A percentile compares a stretch with the other conserved stretches of the same genome.
phyloP scores from a whole-genome alignment of 2,329 filamentous ascomycete species.

The Aureobasidium sp. region DNA sequence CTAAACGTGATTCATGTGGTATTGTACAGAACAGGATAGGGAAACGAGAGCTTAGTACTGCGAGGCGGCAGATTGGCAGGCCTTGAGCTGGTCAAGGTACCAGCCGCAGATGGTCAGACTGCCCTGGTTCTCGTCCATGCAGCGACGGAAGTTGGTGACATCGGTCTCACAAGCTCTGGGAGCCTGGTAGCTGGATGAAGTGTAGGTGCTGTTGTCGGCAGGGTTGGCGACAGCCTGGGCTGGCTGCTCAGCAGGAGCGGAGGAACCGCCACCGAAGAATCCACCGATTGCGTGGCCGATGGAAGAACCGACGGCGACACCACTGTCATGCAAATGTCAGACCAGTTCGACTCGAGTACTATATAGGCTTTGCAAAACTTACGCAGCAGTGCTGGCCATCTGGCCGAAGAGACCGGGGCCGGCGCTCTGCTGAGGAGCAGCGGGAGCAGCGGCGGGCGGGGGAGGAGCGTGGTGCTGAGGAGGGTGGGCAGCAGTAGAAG shows the following conservation, averaged over 20 bases:
- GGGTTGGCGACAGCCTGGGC: constrained; percentile 36
- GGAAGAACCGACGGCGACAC: constrained; percentile 91
- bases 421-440: constrained; percentile 38
- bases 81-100: constrained; percentile 89
- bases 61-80: constrained; percentile 39
- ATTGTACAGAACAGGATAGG: background rate
- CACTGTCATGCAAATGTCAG: constrained; percentile 46
- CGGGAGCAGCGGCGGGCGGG: constrained; percentile 27
- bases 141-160: constrained; percentile 80
- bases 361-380: no score
- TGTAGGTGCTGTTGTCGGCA: constrained; percentile 27
- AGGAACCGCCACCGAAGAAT: constrained; percentile 63
- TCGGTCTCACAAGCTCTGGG: constrained; percentile 59
- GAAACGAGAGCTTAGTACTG: constrained; percentile 34
- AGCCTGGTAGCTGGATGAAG: constrained; percentile 31
- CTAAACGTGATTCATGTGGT: constrained; percentile 4
- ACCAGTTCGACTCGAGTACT: background rate
- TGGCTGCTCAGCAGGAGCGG: constrained; percentile 42
- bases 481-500: constrained; percentile 41
- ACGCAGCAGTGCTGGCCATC: constrained; percentile 98
- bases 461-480: constrained; percentile 42
- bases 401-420: constrained; percentile 86
- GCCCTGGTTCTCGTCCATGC: constrained; percentile 90
- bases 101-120: constrained; percentile 95
- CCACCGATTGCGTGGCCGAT: constrained; percentile 92